Evolutionary conservation across 2,329 filamentous ascomycete species (phyloP).

Genomic region (Pseudogymnoascus sp.): DNA sequence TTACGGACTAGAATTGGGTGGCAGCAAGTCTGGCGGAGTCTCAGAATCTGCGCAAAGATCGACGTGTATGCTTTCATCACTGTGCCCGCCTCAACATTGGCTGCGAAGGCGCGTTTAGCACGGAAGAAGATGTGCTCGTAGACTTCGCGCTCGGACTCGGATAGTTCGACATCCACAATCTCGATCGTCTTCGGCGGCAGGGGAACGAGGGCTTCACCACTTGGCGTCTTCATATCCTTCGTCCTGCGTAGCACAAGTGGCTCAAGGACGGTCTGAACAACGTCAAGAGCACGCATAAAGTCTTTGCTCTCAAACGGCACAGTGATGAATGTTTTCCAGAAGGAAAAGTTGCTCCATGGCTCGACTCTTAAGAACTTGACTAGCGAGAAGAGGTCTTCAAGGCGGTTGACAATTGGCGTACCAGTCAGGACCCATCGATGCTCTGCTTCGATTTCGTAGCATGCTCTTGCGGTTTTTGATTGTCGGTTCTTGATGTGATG

Average conservation of each 20-base stretch:
- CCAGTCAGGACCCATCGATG: conserved; percentile 93
- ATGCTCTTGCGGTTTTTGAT: conserved; percentile 91
- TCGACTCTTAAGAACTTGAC: conserved; percentile 90
- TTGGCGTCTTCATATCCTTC: conserved; percentile 96
- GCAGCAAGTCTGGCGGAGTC: conserved; percentile 87
- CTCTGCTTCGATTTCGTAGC: conserved; percentile 77
- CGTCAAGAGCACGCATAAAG: conserved; percentile 86
- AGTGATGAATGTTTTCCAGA: conserved; percentile 98
- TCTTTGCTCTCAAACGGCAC: conserved; percentile 94
- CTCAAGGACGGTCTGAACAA: conserved; percentile 93
- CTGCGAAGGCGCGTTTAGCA: conserved; percentile 76
- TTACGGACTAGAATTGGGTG: conserved; percentile 87
- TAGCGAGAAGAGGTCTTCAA: conserved; percentile 90
- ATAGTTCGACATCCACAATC: conserved; percentile 84
- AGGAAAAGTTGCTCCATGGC: conserved; percentile 98
- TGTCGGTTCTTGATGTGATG: conserved; percentile 86
- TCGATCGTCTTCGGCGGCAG: conserved; percentile 73
- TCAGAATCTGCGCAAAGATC: conserved; percentile 92
- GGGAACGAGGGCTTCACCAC: conserved; percentile 72
- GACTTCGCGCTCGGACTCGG: conserved; percentile 76
- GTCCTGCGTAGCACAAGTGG: conserved; percentile 91
- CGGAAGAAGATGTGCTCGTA: conserved; percentile 84
- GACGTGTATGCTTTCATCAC: conserved; percentile 93
- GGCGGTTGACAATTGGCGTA: conserved; percentile 90
- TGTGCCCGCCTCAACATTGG: conserved; percentile 85